Conservation (phyloP, 495 filamentous ascomycete genomes). For the Aspergillus egyptiacus region DNA sequence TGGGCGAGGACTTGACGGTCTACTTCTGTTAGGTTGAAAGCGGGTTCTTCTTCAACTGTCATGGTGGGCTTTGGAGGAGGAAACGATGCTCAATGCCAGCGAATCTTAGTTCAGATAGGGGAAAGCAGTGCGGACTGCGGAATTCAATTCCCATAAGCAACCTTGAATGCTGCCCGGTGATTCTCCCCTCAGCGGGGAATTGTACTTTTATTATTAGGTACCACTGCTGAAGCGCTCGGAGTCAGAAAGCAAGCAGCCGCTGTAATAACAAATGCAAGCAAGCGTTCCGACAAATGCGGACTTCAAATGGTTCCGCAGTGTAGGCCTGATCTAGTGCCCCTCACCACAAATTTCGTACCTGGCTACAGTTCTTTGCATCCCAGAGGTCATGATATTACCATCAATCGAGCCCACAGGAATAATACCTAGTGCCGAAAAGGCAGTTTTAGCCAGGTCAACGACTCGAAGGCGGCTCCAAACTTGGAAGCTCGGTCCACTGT, state of each 20-base stretch:
- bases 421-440: no score
- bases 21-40: constrained; percentile 60
- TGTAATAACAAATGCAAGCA: not conserved
- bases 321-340: no score
- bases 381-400: no score
- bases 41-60: constrained; percentile 22
- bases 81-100: constrained; percentile 1
- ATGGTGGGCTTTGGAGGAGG: not conserved
- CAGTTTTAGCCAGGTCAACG: no score
- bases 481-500: not conserved
- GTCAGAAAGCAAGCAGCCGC: not conserved
- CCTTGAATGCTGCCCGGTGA: no score
- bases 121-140: not conserved
- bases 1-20: constrained; percentile 61
- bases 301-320: not conserved
- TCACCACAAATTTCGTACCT: no score
- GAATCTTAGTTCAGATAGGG: constrained; percentile 16
- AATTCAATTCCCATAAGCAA: not conserved
- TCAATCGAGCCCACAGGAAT: no score
- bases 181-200: not conserved
- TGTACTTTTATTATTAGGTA: not conserved
- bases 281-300: not conserved
- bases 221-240: not conserved
- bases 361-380: no score
- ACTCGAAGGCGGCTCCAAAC: not conserved